Conservation (phyloP, 1,284 basidiomycete species). For the Flammula alnicola region DNA sequence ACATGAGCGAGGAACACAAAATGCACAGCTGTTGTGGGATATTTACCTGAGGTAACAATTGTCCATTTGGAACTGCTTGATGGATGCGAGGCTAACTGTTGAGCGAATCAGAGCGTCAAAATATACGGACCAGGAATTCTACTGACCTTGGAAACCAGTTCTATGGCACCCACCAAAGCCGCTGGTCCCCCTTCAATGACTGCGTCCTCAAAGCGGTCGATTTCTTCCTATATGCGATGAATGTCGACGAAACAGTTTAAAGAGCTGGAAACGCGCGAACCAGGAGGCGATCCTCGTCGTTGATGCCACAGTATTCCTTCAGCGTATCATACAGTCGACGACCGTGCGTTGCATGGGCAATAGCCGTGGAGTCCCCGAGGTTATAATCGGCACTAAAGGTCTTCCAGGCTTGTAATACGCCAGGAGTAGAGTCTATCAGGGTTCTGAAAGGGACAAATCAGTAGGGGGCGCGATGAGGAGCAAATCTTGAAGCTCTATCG, state of each 20-base stretch:
- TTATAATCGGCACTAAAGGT: constrained; percentile 61
- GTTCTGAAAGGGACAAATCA: constrained; percentile 46
- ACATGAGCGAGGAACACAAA: neutral
- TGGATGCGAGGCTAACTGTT: constrained; percentile 18
- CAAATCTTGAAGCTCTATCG: constrained; percentile 12
- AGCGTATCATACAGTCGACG: constrained; percentile 75
- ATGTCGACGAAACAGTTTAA: constrained; percentile 1
- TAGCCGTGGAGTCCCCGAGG: constrained; percentile 51
- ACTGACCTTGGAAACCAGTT: constrained; percentile 53
- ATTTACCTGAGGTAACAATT: constrained; percentile 76
- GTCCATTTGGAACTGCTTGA: constrained; percentile 49
- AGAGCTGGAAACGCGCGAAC: constrained; percentile 38
- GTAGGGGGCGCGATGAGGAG: constrained; percentile 1
- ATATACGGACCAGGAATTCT: neutral
- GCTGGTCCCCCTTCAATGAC: constrained; percentile 65
- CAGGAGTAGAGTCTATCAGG: constrained; percentile 74
- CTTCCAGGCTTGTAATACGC: constrained; percentile 66
- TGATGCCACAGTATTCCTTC: constrained; percentile 66
- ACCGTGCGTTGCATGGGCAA: constrained; percentile 70
- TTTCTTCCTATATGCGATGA: constrained; percentile 46
- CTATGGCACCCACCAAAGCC: constrained; percentile 56
- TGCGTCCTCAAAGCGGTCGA: constrained; percentile 65
- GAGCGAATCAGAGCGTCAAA: neutral
- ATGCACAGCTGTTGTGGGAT: neutral
- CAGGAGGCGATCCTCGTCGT: constrained; percentile 57